A percentile compares a stretch with the other conserved stretches of the same genome.
Conservation (phyloP, 2,329 filamentous ascomycete species). For the Amauroascus niger region DNA sequence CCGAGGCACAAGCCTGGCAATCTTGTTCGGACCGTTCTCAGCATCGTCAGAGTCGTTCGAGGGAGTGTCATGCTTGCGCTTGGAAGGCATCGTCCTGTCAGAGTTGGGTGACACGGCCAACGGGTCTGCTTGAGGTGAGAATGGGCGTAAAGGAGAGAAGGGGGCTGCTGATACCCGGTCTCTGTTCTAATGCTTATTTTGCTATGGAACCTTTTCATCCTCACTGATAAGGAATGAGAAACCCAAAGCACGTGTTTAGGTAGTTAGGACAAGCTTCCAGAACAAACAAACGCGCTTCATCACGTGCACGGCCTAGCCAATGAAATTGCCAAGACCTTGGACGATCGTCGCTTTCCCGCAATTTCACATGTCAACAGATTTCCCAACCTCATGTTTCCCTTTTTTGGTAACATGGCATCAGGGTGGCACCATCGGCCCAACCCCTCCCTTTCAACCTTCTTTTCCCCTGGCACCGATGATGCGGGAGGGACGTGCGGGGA, state of each 20-base stretch:
- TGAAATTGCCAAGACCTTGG: background rate
- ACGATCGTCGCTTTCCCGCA: background rate
- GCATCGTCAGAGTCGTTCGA: background rate
- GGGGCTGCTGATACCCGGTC: too few relatives aligned
- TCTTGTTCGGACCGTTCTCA: constrained; percentile 8
- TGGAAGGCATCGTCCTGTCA: constrained; percentile 5
- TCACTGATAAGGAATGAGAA: background rate
- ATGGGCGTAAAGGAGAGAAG: too few relatives aligned
- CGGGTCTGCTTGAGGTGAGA: background rate
- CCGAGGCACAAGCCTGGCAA: constrained; percentile 33
- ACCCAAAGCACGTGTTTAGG: background rate
- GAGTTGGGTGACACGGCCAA: background rate
- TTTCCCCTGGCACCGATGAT: constrained; percentile 3
- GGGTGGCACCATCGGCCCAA: background rate
- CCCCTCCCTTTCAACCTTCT: background rate
- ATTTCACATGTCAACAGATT: background rate
- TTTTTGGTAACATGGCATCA: background rate
- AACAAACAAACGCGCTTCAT: background rate
- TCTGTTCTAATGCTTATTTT: too few relatives aligned
- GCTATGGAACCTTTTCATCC: background rate
- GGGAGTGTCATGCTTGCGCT: constrained; percentile 7
- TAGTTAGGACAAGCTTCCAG: constrained; percentile 1
- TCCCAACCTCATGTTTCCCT: background rate
- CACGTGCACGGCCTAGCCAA: background rate
- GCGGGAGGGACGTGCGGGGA: background rate